Conservation (phyloP, 1,284 basidiomycete species). For the Pseudozyma flocculosa region DNA sequence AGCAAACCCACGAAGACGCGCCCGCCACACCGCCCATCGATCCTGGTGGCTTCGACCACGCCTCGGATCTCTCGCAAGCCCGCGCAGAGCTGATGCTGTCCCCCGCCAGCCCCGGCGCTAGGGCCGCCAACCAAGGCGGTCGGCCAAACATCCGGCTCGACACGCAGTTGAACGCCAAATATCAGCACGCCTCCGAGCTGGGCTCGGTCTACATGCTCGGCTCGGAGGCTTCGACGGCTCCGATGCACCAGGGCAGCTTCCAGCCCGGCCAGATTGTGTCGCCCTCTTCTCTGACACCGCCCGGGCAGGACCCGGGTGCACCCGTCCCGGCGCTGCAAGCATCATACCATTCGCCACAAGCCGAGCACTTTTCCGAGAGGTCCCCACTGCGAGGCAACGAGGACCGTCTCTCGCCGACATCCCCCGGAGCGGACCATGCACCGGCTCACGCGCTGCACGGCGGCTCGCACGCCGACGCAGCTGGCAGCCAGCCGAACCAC, state of each 20-base stretch:
- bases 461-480: too few relatives aligned
- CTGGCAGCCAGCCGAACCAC: too few relatives aligned
- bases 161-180: neutral
- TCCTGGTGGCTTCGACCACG: neutral
- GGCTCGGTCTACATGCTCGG: neutral
- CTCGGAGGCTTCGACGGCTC: neutral
- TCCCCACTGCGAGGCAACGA: neutral
- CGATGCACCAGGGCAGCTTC: neutral
- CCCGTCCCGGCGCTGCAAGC: neutral
- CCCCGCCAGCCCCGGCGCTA: neutral
- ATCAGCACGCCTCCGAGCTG: neutral
- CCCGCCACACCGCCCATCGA: neutral
- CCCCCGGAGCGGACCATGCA: neutral
- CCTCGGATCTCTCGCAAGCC: neutral
- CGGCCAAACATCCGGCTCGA: neutral
- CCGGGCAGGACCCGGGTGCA: neutral
- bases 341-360: neutral
- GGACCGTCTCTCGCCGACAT: neutral
- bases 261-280: neutral
- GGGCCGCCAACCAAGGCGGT: neutral
- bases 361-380: neutral
- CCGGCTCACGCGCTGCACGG: neutral
- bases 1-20: neutral
- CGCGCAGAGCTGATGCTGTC: neutral
- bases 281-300: neutral